phyloP scores from a whole-genome alignment of 495 filamentous ascomycete genomes.

The Gamarada debralockiae region DNA sequence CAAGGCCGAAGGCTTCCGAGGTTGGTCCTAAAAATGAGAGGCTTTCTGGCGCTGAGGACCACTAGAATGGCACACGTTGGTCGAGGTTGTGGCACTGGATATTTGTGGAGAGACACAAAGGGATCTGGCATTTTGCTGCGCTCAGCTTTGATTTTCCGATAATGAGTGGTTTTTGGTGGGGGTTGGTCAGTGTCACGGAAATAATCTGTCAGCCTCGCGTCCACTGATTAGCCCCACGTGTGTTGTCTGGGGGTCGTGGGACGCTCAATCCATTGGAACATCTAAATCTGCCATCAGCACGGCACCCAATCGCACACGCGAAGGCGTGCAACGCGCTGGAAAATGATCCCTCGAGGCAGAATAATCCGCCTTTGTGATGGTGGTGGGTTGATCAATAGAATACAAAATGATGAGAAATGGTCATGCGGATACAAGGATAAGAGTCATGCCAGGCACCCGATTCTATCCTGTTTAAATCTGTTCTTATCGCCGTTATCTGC shows the following conservation, averaged over 20 bases:
- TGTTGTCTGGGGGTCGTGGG: background rate
- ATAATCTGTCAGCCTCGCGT: slow-evolving; percentile 17
- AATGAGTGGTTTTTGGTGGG: background rate
- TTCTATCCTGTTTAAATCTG: background rate
- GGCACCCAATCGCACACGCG: background rate
- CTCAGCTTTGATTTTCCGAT: background rate
- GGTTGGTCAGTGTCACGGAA: background rate
- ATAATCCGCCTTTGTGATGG: background rate
- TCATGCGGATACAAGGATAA: background rate
- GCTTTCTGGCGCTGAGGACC: slow-evolving; percentile 1
- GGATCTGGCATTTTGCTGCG: background rate
- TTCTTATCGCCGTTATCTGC: background rate
- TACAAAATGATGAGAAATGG: background rate
- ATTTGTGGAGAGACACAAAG: background rate
- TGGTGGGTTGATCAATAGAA: background rate
- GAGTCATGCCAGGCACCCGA: background rate
- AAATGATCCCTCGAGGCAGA: background rate
- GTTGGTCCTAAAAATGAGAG: background rate
- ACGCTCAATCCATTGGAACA: background rate
- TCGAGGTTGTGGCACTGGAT: slow-evolving; percentile 7
- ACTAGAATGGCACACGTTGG: slow-evolving; percentile 22
- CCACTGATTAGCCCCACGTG: slow-evolving; percentile 21
- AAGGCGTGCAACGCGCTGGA: background rate
- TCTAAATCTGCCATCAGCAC: too few species aligned
- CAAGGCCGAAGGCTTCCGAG: slow-evolving; percentile 16